Evolutionary conservation across 2,329 filamentous ascomycete genomes (phyloP).

Genomic region (Microsporum ferrugineum): DNA sequence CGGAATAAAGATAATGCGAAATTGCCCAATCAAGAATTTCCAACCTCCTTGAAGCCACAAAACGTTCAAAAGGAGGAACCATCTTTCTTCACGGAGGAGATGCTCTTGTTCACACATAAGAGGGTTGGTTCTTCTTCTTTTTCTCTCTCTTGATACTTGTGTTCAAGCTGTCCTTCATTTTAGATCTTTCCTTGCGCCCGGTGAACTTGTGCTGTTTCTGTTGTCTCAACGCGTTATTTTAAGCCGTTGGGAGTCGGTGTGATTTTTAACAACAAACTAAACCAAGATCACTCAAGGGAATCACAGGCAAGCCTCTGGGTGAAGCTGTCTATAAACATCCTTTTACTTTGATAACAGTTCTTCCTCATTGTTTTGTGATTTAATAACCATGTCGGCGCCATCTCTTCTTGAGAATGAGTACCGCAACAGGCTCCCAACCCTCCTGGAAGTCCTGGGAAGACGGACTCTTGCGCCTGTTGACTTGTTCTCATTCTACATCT

Average conservation of each 20-base stretch:
- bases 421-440: conserved; percentile 79
- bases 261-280: not conserved
- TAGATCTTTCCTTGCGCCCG: not conserved
- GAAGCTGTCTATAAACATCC: not conserved
- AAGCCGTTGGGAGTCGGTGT: not conserved
- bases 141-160: not conserved
- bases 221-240: not conserved
- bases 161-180: not conserved
- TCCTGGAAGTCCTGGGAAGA: conserved; percentile 90
- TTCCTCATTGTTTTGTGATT: not conserved
- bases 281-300: not conserved
- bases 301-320: not conserved
- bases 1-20: conserved; percentile 4
- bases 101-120: not conserved
- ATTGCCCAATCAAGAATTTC: not conserved
- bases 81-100: not conserved
- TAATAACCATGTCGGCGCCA: conserved; percentile 12
- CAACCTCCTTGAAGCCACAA: conserved; percentile 1
- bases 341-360: not conserved
- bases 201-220: not conserved
- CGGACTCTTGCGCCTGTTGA: conserved; percentile 93
- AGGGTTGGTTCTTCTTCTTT: not conserved
- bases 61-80: not conserved
- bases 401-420: conserved; percentile 31
- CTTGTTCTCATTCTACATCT: conserved; percentile 98